Base-by-base conservation (phyloP, 192 early-diverging fungal species). In the Allomyces macrogynus region DNA sequence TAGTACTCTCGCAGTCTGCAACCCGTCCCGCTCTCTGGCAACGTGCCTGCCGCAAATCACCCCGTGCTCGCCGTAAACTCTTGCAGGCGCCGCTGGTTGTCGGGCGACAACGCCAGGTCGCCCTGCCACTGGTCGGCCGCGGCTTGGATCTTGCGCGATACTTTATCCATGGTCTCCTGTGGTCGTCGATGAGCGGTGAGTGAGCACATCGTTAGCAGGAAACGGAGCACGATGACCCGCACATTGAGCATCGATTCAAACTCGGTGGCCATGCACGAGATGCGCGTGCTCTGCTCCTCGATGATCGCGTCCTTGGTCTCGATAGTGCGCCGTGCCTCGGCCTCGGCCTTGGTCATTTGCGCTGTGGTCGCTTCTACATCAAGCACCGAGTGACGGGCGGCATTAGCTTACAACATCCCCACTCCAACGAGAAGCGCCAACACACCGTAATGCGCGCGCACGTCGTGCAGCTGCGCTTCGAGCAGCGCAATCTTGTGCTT, bases 231-330 rank as follows among this genome's bases (percentile, higher is more conserved):
- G 32, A 40, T 7, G 32, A 7, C 32, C 2, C 49, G 9, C 20
- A 57, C 49, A 57, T 57, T 57, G 49, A 57, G 49, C 49, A 57
- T 57, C 16, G 49, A 57, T n/a, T 57, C 49, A n/a, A 57, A 57
- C 49, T 57, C 49, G 49, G 49, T 57, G 4, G 49, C 49, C 49
- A 57, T 57, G 49, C 49, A 57, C 49, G 49, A 57, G 49, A 57
- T 57, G 16, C 20, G 12, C 16, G 49, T 57, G 16, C 16, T 20
- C 49, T 57, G 49, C 49, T 57, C 49, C 5, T 57, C 49, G 20
- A 57, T 57, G 49, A 57, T 57, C 16, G 49, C 49, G 12, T 57
- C 49, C 49, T 57, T 57, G 16, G 20, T 57, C 20, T 57, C 49
- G 3, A 57, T n/a, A 0, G 20, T 57, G 16, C 16, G 20, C 16